Percentiles rank a stretch among this genome's conserved stretches.
phyloP scores from a whole-genome alignment of 2,329 filamentous ascomycete genomes.

The Knufia petricola region DNA sequence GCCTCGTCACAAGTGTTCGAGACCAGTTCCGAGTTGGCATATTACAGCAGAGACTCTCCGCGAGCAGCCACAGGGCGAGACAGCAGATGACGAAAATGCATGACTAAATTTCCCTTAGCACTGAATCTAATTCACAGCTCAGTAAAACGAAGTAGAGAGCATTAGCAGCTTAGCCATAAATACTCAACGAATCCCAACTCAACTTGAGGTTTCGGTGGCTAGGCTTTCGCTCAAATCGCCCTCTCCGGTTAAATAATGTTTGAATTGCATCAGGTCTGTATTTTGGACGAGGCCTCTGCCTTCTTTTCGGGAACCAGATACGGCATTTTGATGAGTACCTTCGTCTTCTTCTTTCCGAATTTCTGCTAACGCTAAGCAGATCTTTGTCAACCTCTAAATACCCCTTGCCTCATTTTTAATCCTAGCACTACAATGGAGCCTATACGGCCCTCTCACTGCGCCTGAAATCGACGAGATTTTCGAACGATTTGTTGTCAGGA shows the following conservation, averaged over 20 bases:
- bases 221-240: background rate
- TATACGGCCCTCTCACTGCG: constrained; percentile 9
- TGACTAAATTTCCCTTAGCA: too few relatives aligned
- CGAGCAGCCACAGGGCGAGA: too few relatives aligned
- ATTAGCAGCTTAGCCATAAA: constrained; percentile 1
- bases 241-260: constrained; percentile 1
- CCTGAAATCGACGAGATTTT: constrained; percentile 11
- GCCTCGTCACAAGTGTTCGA: constrained; percentile 1
- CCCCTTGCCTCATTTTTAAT: constrained; percentile 9
- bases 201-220: background rate
- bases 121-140: background rate
- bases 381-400: constrained; percentile 10
- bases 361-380: constrained; percentile 2
- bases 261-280: constrained; percentile 2
- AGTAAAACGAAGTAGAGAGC: constrained; percentile 3
- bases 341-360: constrained; percentile 3
- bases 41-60: background rate
- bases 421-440: constrained; percentile 8
- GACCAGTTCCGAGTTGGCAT: constrained; percentile 2
- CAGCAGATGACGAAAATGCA: too few relatives aligned
- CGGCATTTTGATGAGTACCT: constrained; percentile 3
- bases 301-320: constrained; percentile 1
- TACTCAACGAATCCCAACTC: constrained; percentile 2
- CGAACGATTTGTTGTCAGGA: constrained; percentile 11
- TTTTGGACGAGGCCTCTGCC: constrained; percentile 1